These are phyloP conservation scores for Teunomyces funiuensis DNA, from an alignment of 805 yeast species.

Conservation along the genomic window DNA sequence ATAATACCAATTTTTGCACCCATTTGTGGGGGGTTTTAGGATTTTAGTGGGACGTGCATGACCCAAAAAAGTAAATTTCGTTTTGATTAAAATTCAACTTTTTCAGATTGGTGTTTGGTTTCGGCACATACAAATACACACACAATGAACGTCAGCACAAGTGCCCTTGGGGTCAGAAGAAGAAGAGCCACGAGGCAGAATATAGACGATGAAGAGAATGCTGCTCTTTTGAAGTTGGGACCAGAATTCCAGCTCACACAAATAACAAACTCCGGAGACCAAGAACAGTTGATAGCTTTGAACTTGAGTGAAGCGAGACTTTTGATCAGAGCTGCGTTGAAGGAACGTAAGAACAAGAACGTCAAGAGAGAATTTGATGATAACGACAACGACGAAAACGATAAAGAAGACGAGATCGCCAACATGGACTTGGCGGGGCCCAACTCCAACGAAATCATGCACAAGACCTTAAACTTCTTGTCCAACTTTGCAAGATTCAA, in stretches of 20 bases:
- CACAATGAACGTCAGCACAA: slow-evolving; percentile 81
- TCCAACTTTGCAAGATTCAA: slow-evolving; percentile 85
- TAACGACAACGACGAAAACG: slow-evolving; percentile 35
- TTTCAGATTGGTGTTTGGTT: slow-evolving; percentile 1
- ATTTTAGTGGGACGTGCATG: neutral
- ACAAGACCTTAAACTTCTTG: slow-evolving; percentile 86
- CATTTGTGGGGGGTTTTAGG: neutral
- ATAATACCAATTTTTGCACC: slow-evolving; percentile 3
- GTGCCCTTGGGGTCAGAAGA: slow-evolving; percentile 82
- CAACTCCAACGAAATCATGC: slow-evolving; percentile 82
- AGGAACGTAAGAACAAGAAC: slow-evolving; percentile 52
- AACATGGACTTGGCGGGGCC: slow-evolving; percentile 58
- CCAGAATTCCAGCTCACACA: slow-evolving; percentile 88
- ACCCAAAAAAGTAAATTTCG: slow-evolving; percentile 1
- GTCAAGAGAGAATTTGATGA: slow-evolving; percentile 27
- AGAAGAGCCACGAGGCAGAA: slow-evolving; percentile 58
- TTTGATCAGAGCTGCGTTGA: slow-evolving; percentile 84
- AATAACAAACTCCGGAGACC: slow-evolving; percentile 75
- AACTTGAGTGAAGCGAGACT: slow-evolving; percentile 89
- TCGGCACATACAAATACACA: neutral
- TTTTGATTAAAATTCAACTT: neutral
- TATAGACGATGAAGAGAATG: slow-evolving; percentile 88
- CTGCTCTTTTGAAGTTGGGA: slow-evolving; percentile 82
- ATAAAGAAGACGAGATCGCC: slow-evolving; percentile 45
- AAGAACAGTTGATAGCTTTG: slow-evolving; percentile 75